A percentile compares a stretch with the other conserved stretches of the same genome.
These are phyloP conservation scores for Ceratobasidium sp. DNA, from an alignment of 1,284 basidiomycete genomes.

Conservation along the genomic window DNA sequence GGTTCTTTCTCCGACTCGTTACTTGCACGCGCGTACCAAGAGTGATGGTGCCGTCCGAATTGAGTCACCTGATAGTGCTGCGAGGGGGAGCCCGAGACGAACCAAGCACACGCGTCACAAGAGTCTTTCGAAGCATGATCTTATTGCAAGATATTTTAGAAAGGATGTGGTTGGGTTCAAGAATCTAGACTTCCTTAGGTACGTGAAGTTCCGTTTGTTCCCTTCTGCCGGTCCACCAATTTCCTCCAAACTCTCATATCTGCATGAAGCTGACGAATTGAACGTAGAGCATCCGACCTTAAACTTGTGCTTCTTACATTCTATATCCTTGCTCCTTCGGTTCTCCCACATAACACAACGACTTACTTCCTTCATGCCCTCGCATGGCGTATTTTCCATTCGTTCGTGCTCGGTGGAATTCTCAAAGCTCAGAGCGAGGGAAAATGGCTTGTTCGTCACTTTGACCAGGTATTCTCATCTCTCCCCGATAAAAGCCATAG, in stretches of 20 bases:
- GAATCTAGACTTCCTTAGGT: conserved; percentile 90
- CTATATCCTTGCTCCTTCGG: conserved; percentile 67
- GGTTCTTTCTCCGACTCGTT: conserved; percentile 1
- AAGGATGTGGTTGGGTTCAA: conserved; percentile 86
- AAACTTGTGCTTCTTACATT: conserved; percentile 71
- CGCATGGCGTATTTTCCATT: conserved; percentile 89
- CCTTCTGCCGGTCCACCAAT: too few relatives aligned
- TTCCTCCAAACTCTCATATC: too few relatives aligned
- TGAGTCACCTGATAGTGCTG: conserved; percentile 21
- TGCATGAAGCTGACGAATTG: too few relatives aligned
- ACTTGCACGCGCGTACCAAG: background rate
- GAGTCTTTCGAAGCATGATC: conserved; percentile 82
- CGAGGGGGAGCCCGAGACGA: background rate
- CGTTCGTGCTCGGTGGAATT: conserved; percentile 86
- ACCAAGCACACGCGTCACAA: conserved; percentile 46
- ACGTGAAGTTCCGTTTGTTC: conserved; percentile 40
- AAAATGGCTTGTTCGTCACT: conserved; percentile 94
- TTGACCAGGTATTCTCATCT: conserved; percentile 71
- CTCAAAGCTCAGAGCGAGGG: conserved; percentile 86
- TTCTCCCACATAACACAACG: conserved; percentile 62
- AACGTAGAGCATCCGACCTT: conserved; percentile 78
- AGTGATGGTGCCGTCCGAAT: conserved; percentile 11
- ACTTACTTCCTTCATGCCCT: conserved; percentile 85
- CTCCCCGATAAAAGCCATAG: conserved; percentile 65
- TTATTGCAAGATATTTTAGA: conserved; percentile 91